These are phyloP conservation scores for Thozetella sp. DNA, from an alignment of 495 filamentous ascomycete genomes.

Conservation along the genomic window DNA sequence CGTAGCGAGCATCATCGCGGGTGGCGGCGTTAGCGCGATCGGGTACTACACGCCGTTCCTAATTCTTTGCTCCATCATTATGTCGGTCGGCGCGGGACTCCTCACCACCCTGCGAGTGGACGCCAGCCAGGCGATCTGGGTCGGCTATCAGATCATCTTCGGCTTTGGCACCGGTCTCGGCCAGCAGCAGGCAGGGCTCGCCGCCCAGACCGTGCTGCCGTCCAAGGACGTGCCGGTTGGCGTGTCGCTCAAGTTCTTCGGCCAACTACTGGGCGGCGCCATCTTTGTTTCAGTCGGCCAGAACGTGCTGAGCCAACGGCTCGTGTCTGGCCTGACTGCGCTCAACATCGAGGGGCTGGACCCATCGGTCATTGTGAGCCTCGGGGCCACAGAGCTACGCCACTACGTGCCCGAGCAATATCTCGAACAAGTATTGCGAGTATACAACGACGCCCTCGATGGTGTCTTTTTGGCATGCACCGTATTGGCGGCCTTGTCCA, in stretches of 20 bases:
- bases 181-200: constrained; percentile 57
- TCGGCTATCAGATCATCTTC: constrained; percentile 57
- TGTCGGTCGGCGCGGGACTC: constrained; percentile 60
- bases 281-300: constrained; percentile 61
- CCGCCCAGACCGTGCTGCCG: constrained; percentile 49
- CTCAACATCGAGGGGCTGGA: constrained; percentile 39
- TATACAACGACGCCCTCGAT: constrained; percentile 68
- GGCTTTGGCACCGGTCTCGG: constrained; percentile 56
- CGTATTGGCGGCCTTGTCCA: constrained; percentile 54
- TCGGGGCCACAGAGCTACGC: constrained; percentile 67
- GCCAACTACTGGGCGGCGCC: constrained; percentile 59
- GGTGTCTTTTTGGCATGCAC: constrained; percentile 64
- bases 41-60: constrained; percentile 35
- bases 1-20: constrained; percentile 53
- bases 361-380: constrained; percentile 40
- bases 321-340: constrained; percentile 38
- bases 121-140: constrained; percentile 52
- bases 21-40: constrained; percentile 18
- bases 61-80: constrained; percentile 48
- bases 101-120: constrained; percentile 52
- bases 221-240: constrained; percentile 57
- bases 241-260: constrained; percentile 58
- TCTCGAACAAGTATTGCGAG: constrained; percentile 53
- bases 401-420: constrained; percentile 38
- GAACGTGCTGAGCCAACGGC: constrained; percentile 52